A percentile compares a stretch with the other conserved stretches of the same genome.
Evolutionary conservation across 169 alveolate genomes (phyloP).

Genomic region (Sarcocystis neurona): DNA sequence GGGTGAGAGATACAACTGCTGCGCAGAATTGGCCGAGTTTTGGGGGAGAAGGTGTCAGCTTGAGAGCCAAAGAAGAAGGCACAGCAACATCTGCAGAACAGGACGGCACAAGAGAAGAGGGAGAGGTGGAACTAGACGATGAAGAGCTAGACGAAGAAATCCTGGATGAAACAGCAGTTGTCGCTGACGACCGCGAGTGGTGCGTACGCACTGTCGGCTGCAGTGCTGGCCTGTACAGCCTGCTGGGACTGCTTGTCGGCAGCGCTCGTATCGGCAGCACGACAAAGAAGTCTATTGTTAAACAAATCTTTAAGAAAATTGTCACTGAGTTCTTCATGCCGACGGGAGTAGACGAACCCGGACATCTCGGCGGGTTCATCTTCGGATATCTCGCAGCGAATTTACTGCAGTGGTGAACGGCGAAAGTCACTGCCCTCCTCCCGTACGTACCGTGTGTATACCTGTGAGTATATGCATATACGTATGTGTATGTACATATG

Average conservation of each 20-base stretch:
- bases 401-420: background rate
- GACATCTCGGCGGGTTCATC: constrained; percentile 8
- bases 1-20: background rate
- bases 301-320: background rate
- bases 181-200: background rate
- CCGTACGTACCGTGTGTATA: background rate
- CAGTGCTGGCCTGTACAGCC: background rate
- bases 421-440: background rate
- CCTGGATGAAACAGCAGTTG: no score
- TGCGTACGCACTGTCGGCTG: constrained; percentile 28
- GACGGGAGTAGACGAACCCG: constrained; percentile 10
- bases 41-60: no score
- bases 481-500: background rate
- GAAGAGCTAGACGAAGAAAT: background rate
- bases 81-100: no score
- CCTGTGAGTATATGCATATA: background rate
- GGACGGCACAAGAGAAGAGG: no score
- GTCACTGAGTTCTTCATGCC: background rate
- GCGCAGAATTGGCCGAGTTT: background rate
- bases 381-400: background rate
- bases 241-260: constrained; percentile 4
- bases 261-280: background rate
- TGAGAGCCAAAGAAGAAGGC: no score
- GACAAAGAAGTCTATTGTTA: background rate
- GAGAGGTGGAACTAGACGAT: background rate